These are phyloP conservation scores for Fraxinus platypoda DNA, from an alignment of 305 asterid genomes.

Conservation along the genomic window DNA sequence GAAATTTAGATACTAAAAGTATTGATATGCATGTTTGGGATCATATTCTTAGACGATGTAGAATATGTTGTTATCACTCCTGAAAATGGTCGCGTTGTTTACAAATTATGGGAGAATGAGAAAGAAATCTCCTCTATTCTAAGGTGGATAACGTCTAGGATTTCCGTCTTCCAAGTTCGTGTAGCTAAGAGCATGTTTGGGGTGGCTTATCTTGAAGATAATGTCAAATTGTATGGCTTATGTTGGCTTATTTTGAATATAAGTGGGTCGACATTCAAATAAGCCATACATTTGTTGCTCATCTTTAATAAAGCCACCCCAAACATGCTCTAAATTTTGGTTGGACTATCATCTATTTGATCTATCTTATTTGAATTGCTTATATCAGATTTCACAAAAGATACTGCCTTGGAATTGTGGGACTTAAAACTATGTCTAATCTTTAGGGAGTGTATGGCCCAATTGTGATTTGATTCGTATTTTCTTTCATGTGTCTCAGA, in stretches of 20 bases:
- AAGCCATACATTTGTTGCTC: too few species aligned
- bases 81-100: slow-evolving; percentile 1
- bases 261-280: background rate
- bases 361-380: background rate
- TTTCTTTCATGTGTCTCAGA: slow-evolving; percentile 52
- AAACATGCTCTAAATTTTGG: too few species aligned
- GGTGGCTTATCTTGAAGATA: background rate
- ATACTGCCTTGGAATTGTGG: background rate
- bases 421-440: background rate
- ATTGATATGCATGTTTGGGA: background rate
- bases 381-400: background rate
- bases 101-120: background rate
- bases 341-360: too few species aligned
- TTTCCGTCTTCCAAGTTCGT: background rate
- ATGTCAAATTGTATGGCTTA: background rate
- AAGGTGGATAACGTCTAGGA: background rate
- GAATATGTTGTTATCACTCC: background rate
- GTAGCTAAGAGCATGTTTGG: background rate
- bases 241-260: background rate
- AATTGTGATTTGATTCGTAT: background rate
- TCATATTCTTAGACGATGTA: background rate
- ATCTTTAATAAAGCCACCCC: too few species aligned
- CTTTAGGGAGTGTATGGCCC: slow-evolving; percentile 3
- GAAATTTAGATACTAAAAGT: background rate
- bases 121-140: background rate